A percentile compares a stretch with the other conserved stretches of the same genome.
Evolutionary conservation across 2,329 filamentous ascomycete species (phyloP).

Genomic region (Alternaria viburni): DNA sequence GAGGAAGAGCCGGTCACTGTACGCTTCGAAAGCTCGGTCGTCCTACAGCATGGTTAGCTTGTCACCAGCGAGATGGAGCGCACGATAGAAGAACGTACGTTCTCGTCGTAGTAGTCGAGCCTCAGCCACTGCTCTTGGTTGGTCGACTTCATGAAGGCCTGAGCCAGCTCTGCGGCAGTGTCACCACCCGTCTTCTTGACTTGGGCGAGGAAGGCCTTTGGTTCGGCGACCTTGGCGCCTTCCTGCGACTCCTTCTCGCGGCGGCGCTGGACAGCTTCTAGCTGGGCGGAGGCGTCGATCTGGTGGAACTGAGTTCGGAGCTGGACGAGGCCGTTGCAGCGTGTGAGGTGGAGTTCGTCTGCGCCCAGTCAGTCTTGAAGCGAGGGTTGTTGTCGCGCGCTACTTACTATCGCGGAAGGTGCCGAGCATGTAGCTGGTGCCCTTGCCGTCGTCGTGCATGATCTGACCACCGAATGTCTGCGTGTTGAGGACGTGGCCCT

Average conservation of each 20-base stretch:
- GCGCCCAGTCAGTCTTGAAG: slow-evolving; percentile 12
- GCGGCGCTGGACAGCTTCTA: slow-evolving; percentile 61
- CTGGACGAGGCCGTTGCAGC: slow-evolving; percentile 81
- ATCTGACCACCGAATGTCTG: slow-evolving; percentile 89
- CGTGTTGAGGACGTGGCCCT: slow-evolving; percentile 74
- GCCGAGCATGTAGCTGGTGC: slow-evolving; percentile 83
- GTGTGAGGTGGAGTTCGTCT: slow-evolving; percentile 88
- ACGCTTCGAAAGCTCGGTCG: slow-evolving; percentile 75
- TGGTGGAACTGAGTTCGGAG: slow-evolving; percentile 93
- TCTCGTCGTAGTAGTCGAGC: slow-evolving; percentile 82
- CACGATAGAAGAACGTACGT: slow-evolving; percentile 53
- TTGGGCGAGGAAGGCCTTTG: slow-evolving; percentile 83
- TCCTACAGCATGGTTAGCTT: slow-evolving; percentile 46
- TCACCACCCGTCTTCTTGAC: slow-evolving; percentile 78
- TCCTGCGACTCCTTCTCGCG: slow-evolving; percentile 55
- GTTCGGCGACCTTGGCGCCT: slow-evolving; percentile 57
- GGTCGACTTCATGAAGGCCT: slow-evolving; percentile 76
- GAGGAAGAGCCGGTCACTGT: slow-evolving; percentile 74
- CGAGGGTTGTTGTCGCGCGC: slow-evolving; percentile 16
- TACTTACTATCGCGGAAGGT: slow-evolving; percentile 80
- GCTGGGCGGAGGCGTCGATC: slow-evolving; percentile 81
- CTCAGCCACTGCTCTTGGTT: slow-evolving; percentile 83
- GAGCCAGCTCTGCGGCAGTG: slow-evolving; percentile 72
- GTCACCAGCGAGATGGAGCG: slow-evolving; percentile 5
- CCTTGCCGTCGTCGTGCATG: slow-evolving; percentile 70